Evolutionary conservation across 2,329 filamentous ascomycete genomes (phyloP), one percentile per base, ranked within the genome.

Genomic region (Elsinoe ampelina): DNA sequence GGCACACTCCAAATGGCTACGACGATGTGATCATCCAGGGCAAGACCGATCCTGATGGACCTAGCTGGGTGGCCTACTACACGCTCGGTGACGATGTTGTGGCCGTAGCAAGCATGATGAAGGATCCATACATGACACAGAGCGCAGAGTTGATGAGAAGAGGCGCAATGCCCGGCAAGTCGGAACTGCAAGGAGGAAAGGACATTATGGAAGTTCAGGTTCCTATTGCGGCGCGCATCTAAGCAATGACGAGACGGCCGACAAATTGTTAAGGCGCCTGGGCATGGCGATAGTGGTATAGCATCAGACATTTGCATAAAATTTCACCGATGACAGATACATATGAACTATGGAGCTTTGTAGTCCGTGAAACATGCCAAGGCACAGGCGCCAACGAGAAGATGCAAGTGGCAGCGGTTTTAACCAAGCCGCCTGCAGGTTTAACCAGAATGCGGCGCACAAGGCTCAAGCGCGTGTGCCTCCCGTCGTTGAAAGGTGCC

Each of bases 51-150:
- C 82, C 69, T 4, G 73, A 75, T 58, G 68, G 68, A 52, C 82
- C 81, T 59, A 90, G 89, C 67, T 98, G 95, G 67, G 84, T 86
- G 5, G 92, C 89, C 0, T 98, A 88, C 72, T 98, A 96, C 69
- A 85, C 83, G 55, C 86, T 87, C 69, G 90, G 86, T 1, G 88
- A 97, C 54, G 86, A 83, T 0, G 84, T 96, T 1, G 87, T 96
- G 11, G 93, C 93, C 0, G 87, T 96, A 64, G 89, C 89, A 0
- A 92, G 82, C 58, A 96, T 96, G 89, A 85, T 86, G 61, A 84
- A 83, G 73, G 93, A 98, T 69, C 93, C 93, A 0, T 81, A 87
- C 57, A 90, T 95, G 86, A 73, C 75, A 1, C 89, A 96, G 73
- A 80, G 80, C 54, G 86, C 87, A 1, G 89, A 95, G 76, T 73